Evolutionary conservation across 1,284 basidiomycete genomes (phyloP).

Genomic region (Ceratobasidium sp.): DNA sequence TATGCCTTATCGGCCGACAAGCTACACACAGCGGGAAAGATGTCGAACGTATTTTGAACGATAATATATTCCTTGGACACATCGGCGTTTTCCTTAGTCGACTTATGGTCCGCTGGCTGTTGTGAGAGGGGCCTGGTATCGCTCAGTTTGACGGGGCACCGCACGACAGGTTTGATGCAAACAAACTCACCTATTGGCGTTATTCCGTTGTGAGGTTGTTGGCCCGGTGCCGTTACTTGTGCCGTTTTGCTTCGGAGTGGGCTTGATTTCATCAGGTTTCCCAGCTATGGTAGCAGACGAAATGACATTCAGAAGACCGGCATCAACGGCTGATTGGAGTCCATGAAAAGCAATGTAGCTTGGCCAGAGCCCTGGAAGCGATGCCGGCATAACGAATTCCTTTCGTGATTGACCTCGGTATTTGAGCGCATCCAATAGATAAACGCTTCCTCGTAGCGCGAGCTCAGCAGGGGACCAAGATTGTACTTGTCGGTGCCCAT

Average conservation of each 20-base stretch:
- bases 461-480: neutral
- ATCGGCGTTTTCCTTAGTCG: no score
- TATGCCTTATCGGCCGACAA: neutral
- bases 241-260: no score
- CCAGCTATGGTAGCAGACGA: no score
- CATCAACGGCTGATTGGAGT: neutral
- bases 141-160: no score
- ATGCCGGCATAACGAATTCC: neutral
- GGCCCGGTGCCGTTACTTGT: no score
- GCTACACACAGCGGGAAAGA: slow-evolving; percentile 8
- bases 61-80: neutral
- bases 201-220: no score
- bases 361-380: neutral
- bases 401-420: neutral
- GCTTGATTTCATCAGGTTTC: no score
- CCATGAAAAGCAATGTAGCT: neutral
- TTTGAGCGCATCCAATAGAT: slow-evolving; percentile 1
- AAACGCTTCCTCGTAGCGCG: neutral
- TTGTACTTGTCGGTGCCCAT: neutral
- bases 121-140: no score
- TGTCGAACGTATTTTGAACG: neutral
- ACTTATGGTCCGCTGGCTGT: no score
- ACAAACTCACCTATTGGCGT: no score
- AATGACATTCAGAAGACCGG: neutral
- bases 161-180: no score